Percentiles rank a stretch among this genome's conserved stretches.
Conservation (phyloP, 2,329 filamentous ascomycete species). For the Teratosphaeria nubilosa region DNA sequence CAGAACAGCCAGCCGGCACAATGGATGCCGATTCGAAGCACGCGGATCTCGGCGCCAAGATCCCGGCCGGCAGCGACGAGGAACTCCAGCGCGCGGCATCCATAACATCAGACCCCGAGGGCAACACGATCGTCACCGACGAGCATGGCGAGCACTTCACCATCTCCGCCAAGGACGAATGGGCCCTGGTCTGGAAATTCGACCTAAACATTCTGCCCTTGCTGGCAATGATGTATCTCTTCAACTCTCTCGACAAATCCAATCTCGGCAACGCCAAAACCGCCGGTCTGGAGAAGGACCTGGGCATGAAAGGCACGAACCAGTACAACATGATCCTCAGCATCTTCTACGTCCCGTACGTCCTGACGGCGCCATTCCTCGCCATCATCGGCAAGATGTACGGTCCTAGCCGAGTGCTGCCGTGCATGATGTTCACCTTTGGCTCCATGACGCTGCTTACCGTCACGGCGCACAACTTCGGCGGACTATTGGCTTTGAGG, state of each 20-base stretch:
- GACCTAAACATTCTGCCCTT: slow-evolving; percentile 47
- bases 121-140: slow-evolving; percentile 24
- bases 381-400: slow-evolving; percentile 59
- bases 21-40: neutral
- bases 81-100: slow-evolving; percentile 2
- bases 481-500: slow-evolving; percentile 55
- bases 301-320: slow-evolving; percentile 48
- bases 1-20: neutral
- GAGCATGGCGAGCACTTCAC: slow-evolving; percentile 19
- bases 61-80: neutral
- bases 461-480: slow-evolving; percentile 48
- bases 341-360: slow-evolving; percentile 60
- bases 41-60: slow-evolving; percentile 1
- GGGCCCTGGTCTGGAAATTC: slow-evolving; percentile 45
- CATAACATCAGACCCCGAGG: slow-evolving; percentile 1
- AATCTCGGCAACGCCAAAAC: slow-evolving; percentile 35
- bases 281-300: slow-evolving; percentile 38
- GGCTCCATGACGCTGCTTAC: slow-evolving; percentile 54
- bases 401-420: slow-evolving; percentile 51
- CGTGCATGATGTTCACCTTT: slow-evolving; percentile 51
- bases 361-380: slow-evolving; percentile 57
- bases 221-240: slow-evolving; percentile 52
- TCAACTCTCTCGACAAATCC: slow-evolving; percentile 42
- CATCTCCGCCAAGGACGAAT: slow-evolving; percentile 38
- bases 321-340: slow-evolving; percentile 57